Base-by-base conservation (phyloP, 371 early-diverging fungal genomes). In the Rhizopus delemar region DNA sequence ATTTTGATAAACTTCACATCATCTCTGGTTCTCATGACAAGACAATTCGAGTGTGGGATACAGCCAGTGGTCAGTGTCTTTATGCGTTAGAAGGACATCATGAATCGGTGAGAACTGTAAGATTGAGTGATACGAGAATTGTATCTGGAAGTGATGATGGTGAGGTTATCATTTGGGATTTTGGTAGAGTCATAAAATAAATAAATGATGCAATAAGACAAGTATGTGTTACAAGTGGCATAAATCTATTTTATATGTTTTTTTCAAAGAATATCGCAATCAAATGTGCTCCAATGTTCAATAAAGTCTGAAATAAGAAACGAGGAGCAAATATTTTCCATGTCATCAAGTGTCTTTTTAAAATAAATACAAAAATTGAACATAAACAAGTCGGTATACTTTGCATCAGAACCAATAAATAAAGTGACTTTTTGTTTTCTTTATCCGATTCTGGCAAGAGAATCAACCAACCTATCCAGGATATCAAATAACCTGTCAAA, bases 311-410 rank as follows among this genome's bases (percentile, higher is more conserved):
- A 39, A 93, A 78, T 69, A 97, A 80, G 62, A 90, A 94, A 54
- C 95, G 78, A 1, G 97, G 96, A 4, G 93, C 94, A 83, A 93
- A 97, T 16, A 96, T 84, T 62, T 93, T 91, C 97, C 96, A 97
- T 12, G 94, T 93, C 96, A 94, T 94, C 61, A 96, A 77, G 69
- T 97, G 96, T 3, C 96, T 73, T 43, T 90, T 74, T 56, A 93
- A 83, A 55, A 83, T 73, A 12, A 66, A 70, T 16, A 85, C 78
- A 58, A 87, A 82, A 54, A 86, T 66, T 13, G 86, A 78, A 5
- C 84, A 71, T 16, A 80, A 67, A 29, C 69, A 56, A 0, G 89
- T 79, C 7, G 86, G 75, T 15, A 82, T 69, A 11, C 75, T 62
- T 16, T 83, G 86, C 22, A 83, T 41, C 33, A 79, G 71, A 33